Base-by-base conservation (phyloP, 345 rosid species). In the Eucalyptus paniculata region DNA sequence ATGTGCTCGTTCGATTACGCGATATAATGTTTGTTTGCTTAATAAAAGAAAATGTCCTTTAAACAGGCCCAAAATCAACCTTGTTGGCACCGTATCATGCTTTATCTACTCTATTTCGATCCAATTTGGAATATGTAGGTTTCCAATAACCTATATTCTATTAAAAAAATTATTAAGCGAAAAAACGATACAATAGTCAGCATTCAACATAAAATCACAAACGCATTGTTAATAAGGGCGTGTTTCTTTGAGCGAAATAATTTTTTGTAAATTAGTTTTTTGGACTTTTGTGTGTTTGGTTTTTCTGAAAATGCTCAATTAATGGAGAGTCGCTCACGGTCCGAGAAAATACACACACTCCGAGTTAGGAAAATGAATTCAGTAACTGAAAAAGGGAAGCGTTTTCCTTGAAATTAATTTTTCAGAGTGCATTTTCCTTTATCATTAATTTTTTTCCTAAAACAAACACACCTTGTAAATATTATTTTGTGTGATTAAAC, bases 301-400 rank as follows among this genome's bases (percentile, higher is more conserved):
- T 56, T 56, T 56, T 56, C 30, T 56, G 14, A 2, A 56, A 24
- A 24, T 26, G 30, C 12, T 26, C 3, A 0, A 56, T 24, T 56
- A 56, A 56, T 26, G 30, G 30, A 53, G 58, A 53, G 58, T 21
- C 11, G 9, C 26, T 53, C 58, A 53, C 2, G 5, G 24, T 53
- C 11, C 1, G 11, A 21, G 11, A 21, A 53, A 8, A 21, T 53
- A 53, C 23, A 53, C 26, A 8, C 26, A 53, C 58, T 53, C 58
- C 5, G 0, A 53, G 14, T 56, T 56, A 24, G 62, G 30, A 56
- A 56, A 24, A 56, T 24, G 62, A 5, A 56, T 56, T 24, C 0
- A 4, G 0, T 24, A 24, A 56, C 3, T 26, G 1, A 10, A 56
- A 56, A 9, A 9, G 30, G 62, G 30, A 9, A 23, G 30, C 3